These are phyloP conservation scores for Anethum foeniculum DNA, from an alignment of 140 eudicot genomes.

Conservation along the genomic window DNA sequence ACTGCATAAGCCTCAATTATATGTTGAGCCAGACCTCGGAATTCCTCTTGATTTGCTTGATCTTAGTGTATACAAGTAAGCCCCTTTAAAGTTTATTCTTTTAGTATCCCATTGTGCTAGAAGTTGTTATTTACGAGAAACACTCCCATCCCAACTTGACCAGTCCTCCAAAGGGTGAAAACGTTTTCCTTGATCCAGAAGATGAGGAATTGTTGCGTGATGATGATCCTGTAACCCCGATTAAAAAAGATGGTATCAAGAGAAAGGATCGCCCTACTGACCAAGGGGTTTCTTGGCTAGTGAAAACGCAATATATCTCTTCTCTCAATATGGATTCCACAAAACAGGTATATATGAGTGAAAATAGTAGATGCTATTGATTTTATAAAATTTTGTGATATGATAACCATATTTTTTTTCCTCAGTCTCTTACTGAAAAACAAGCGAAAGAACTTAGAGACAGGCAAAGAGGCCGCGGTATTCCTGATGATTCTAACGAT, in stretches of 20 bases:
- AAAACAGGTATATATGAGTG: conserved; percentile 43
- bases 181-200: conserved; percentile 47
- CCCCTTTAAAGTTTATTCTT: not conserved
- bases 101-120: not conserved
- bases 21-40: conserved; percentile 83
- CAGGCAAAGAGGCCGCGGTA: conserved; percentile 41
- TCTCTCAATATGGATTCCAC: conserved; percentile 70
- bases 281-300: conserved; percentile 87
- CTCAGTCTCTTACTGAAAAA: conserved; percentile 66
- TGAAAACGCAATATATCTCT: conserved; percentile 85
- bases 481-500: conserved; percentile 45
- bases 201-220: conserved; percentile 77
- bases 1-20: conserved; percentile 67
- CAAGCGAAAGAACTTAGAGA: conserved; percentile 77
- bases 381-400: not conserved
- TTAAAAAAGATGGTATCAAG: conserved; percentile 61
- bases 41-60: conserved; percentile 92
- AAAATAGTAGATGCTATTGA: not conserved
- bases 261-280: conserved; percentile 78
- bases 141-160: conserved; percentile 1
- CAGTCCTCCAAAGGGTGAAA: conserved; percentile 53
- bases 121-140: not conserved
- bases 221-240: conserved; percentile 62
- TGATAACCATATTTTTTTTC: not conserved
- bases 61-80: conserved; percentile 56